Conservation (phyloP, 2,329 filamentous ascomycete species). For the Anthostomella pinea region DNA sequence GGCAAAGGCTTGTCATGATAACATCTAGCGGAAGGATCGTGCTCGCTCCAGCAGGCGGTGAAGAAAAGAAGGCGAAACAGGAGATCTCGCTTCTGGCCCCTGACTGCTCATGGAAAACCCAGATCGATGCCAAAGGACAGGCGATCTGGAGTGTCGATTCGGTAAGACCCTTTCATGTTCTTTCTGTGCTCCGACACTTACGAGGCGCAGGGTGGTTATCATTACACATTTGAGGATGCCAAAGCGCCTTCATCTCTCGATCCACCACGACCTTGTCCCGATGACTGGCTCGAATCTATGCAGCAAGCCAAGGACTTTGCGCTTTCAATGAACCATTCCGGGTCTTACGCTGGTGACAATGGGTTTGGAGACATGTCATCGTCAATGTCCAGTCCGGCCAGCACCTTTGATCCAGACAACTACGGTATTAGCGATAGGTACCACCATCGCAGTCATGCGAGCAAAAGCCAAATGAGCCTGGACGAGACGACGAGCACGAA, state of each 20-base stretch:
- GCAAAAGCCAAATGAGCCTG: constrained; percentile 55
- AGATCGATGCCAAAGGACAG: constrained; percentile 82
- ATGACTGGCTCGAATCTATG: constrained; percentile 90
- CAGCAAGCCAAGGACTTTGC: constrained; percentile 85
- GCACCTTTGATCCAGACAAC: constrained; percentile 61
- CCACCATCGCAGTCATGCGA: constrained; percentile 56
- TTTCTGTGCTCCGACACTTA: constrained; percentile 20
- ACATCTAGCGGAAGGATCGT: constrained; percentile 89
- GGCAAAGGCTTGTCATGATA: constrained; percentile 89
- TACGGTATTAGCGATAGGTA: constrained; percentile 49
- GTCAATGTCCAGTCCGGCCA: constrained; percentile 71
- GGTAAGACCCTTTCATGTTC: constrained; percentile 53
- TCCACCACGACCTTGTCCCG: constrained; percentile 64
- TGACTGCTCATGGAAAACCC: constrained; percentile 75
- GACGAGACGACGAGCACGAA: constrained; percentile 51
- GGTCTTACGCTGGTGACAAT: constrained; percentile 65
- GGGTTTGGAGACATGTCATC: constrained; percentile 68
- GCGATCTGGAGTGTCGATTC: constrained; percentile 89
- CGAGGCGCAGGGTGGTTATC: constrained; percentile 69
- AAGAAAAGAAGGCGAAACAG: constrained; percentile 92
- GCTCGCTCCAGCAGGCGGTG: constrained; percentile 84
- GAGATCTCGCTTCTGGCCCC: constrained; percentile 80
- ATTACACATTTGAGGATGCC: constrained; percentile 91
- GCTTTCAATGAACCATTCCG: constrained; percentile 65
- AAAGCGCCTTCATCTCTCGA: constrained; percentile 60